Evolutionary conservation across 2,329 filamentous ascomycete species (phyloP), one percentile per base, ranked within the genome.

Genomic region (Trichoderma simmonsii): DNA sequence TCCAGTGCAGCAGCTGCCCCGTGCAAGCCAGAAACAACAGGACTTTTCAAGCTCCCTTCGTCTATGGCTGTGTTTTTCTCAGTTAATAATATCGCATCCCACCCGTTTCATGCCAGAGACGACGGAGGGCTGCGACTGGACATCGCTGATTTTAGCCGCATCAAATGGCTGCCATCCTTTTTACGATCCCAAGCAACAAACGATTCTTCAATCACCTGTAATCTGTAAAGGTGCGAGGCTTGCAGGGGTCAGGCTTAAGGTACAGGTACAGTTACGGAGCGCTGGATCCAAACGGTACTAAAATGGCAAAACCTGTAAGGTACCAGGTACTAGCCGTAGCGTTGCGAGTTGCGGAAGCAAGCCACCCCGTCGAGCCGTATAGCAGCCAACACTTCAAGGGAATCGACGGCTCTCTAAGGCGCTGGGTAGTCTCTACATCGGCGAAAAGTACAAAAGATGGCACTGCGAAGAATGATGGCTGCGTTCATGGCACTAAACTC

Each of bases 291-390:
- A 18, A 43, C 34, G 51, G 63, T 66, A 66, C 63, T 39, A 56
- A 36, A n/a, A n/a, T 26, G 30, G 63, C 30, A 57, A 36, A 56
- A 36, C 48, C 63, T 66, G 48, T 56, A 66, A 65, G 63, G 63
- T 65, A 65, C 63, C 63, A 36, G 30, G 48, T 57, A 66, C 63
- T 26, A 26, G 63, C 48, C 15, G 39, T 34, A 39, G 65, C 65
- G 54, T 60, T 68, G 65, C 54, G 24, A 43, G 34, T 43, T 60
- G 43, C 65, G 56, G 65, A 43, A 60, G 65, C 65, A 69, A 69
- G 56, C 64, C 64, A 67, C 64, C 64, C 64, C 64, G 64, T 67
- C 64, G 51, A 67, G 51, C 64, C 64, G 64, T 57, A 51, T 51
- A n/a, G 26, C 28, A 32, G 26, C 64, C 51, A 60, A n/a, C 54